phyloP scores from a whole-genome alignment of 257 asterid species.

The Penstemon barbatus region DNA sequence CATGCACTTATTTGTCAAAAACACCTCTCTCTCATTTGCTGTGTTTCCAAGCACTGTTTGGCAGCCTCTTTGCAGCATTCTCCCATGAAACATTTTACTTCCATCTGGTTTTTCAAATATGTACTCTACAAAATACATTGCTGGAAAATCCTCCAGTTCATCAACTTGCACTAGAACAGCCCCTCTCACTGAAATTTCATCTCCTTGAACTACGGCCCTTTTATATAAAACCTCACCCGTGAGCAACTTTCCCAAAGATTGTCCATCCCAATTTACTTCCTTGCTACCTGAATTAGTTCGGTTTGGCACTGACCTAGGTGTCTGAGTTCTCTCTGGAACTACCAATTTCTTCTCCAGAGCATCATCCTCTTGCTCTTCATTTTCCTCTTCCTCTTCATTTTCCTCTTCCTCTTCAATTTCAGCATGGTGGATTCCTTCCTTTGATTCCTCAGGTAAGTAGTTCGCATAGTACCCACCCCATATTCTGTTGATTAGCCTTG shows the following conservation, averaged over 20 bases:
- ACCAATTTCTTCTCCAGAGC: conserved; percentile 48
- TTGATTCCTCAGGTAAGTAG: conserved; percentile 62
- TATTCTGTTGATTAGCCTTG: conserved; percentile 78
- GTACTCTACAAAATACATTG: conserved; percentile 73
- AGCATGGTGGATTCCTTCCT: conserved; percentile 39
- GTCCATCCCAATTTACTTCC: conserved; percentile 69
- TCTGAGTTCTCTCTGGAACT: conserved; percentile 39
- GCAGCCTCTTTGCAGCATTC: conserved; percentile 71
- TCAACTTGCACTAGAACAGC: conserved; percentile 65
- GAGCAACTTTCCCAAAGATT: conserved; percentile 53
- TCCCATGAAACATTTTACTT: conserved; percentile 79
- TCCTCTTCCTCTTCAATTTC: conserved; percentile 37
- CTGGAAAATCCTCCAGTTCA: conserved; percentile 43
- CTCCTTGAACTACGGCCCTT: conserved; percentile 55
- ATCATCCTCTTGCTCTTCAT: conserved; percentile 77
- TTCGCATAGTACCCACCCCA: conserved; percentile 95
- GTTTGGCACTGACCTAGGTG: conserved; percentile 34
- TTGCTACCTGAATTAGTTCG: conserved; percentile 43
- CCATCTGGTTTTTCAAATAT: conserved; percentile 77
- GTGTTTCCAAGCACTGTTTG: conserved; percentile 89
- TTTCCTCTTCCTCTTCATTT: conserved; percentile 58
- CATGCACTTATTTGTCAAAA: conserved; percentile 74
- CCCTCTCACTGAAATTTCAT: conserved; percentile 55
- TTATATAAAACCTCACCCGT: conserved; percentile 59
- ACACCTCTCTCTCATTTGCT: conserved; percentile 79